These are phyloP conservation scores for Diaporthe sp. DNA, from an alignment of 2,329 filamentous ascomycete species.

Conservation along the genomic window DNA sequence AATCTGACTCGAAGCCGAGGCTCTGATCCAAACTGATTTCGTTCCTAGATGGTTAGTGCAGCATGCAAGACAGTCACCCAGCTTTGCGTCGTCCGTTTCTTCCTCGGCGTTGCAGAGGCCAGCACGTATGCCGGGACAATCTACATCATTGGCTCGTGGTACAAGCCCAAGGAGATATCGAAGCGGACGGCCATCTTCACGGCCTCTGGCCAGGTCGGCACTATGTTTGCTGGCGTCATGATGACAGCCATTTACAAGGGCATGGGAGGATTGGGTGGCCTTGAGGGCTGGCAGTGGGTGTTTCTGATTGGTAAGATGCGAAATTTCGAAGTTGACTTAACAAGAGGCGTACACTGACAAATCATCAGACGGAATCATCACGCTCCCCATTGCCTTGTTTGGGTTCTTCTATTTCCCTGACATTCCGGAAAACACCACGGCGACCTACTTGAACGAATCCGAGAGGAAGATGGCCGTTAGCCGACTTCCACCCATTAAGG, in stretches of 20 bases:
- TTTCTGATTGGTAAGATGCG: neutral
- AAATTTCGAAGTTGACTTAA: neutral
- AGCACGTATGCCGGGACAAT: conserved; percentile 63
- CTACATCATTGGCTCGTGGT: conserved; percentile 67
- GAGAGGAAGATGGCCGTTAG: conserved; percentile 47
- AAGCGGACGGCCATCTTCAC: conserved; percentile 68
- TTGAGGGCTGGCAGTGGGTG: conserved; percentile 61
- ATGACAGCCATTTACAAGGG: conserved; percentile 60
- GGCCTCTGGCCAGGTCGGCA: conserved; percentile 64
- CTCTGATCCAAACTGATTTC: neutral
- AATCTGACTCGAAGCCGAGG: neutral
- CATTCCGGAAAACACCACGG: conserved; percentile 56
- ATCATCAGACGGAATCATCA: conserved; percentile 59
- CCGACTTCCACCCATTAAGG: conserved; percentile 49
- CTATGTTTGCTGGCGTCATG: conserved; percentile 68
- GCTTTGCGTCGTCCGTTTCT: conserved; percentile 58
- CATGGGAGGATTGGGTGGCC: conserved; percentile 55
- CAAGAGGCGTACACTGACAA: neutral
- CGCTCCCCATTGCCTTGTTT: conserved; percentile 61
- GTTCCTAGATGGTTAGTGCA: conserved; percentile 42
- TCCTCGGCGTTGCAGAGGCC: conserved; percentile 61
- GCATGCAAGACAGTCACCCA: conserved; percentile 49
- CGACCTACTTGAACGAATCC: conserved; percentile 53
- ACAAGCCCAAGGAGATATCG: conserved; percentile 65
- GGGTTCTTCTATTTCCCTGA: conserved; percentile 61